Percentiles rank a stretch among this genome's conserved stretches.
Conservation (phyloP, 1,284 basidiomycete species). For the Boletus mariae region DNA sequence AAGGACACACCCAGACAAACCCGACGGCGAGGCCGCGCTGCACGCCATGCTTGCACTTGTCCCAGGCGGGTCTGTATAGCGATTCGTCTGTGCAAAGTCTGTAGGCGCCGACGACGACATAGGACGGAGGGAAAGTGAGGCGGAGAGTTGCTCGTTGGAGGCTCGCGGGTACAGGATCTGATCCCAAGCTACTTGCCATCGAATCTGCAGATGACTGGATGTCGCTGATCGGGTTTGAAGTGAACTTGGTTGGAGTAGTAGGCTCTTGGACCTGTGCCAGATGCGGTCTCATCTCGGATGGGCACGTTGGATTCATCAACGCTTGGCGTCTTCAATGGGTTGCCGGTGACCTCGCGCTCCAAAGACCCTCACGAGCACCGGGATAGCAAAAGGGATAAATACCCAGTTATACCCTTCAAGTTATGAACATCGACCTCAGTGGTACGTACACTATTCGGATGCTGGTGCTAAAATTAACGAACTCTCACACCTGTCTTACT, state of each 20-base stretch:
- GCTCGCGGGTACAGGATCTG: constrained; percentile 37
- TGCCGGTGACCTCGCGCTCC: background rate
- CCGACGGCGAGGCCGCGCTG: constrained; percentile 60
- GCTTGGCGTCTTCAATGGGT: background rate
- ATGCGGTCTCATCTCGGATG: background rate
- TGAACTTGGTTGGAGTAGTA: no score
- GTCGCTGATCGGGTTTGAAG: background rate
- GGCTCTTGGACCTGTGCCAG: background rate
- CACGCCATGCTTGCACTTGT: constrained; percentile 70
- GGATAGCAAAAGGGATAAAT: background rate
- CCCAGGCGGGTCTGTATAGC: constrained; percentile 68
- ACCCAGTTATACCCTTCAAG: background rate
- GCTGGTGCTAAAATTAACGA: background rate
- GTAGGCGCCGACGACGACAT: constrained; percentile 72
- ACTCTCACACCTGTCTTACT: background rate
- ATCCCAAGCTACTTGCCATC: background rate
- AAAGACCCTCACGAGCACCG: background rate
- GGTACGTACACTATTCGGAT: constrained; percentile 11
- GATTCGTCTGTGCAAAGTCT: constrained; percentile 62
- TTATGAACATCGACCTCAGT: constrained; percentile 18
- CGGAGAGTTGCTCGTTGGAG: constrained; percentile 53
- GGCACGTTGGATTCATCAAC: background rate
- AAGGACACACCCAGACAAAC: constrained; percentile 56
- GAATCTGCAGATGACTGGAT: background rate
- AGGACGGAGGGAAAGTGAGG: constrained; percentile 69